These are phyloP conservation scores for Euphorbia peplus DNA, from an alignment of 345 rosid genomes.

Conservation along the genomic window DNA sequence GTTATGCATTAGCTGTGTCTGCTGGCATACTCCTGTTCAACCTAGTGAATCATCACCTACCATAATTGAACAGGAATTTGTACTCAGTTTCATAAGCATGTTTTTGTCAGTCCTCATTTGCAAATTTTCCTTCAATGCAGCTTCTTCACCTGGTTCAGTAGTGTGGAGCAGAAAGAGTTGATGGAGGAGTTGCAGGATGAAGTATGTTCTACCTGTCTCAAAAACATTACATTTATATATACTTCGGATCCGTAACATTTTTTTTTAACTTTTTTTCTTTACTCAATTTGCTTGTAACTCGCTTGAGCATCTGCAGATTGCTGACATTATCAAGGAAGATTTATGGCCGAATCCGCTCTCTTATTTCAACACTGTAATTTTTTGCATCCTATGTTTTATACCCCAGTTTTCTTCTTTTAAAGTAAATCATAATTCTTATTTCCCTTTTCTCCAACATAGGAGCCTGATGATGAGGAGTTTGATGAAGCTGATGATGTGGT, in stretches of 20 bases:
- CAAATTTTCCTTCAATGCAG: constrained; percentile 36
- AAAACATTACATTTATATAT: background rate
- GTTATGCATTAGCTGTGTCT: background rate
- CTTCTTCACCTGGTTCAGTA: constrained; percentile 85
- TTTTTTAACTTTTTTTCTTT: background rate
- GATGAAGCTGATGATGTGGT: constrained; percentile 26
- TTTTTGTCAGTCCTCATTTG: background rate
- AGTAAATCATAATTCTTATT: background rate
- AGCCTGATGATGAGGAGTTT: constrained; percentile 22
- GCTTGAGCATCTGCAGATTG: constrained; percentile 50
- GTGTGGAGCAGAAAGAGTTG: constrained; percentile 50
- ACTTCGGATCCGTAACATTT: too few relatives aligned
- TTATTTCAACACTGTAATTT: constrained; percentile 72
- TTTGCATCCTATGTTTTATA: constrained; percentile 1
- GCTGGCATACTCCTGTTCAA: background rate
- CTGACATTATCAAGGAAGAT: constrained; percentile 92
- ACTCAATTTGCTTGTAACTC: constrained; percentile 2
- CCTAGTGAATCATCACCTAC: background rate
- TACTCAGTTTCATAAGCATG: background rate
- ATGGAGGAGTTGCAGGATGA: constrained; percentile 73
- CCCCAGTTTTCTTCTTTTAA: background rate
- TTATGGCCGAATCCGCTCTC: constrained; percentile 91
- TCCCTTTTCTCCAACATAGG: constrained; percentile 12
- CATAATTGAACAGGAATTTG: background rate
- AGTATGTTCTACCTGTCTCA: constrained; percentile 35